A percentile compares a stretch with the other conserved stretches of the same genome.
phyloP scores from a whole-genome alignment of 805 yeast genomes.

The Wickerhamiella azymoides region DNA sequence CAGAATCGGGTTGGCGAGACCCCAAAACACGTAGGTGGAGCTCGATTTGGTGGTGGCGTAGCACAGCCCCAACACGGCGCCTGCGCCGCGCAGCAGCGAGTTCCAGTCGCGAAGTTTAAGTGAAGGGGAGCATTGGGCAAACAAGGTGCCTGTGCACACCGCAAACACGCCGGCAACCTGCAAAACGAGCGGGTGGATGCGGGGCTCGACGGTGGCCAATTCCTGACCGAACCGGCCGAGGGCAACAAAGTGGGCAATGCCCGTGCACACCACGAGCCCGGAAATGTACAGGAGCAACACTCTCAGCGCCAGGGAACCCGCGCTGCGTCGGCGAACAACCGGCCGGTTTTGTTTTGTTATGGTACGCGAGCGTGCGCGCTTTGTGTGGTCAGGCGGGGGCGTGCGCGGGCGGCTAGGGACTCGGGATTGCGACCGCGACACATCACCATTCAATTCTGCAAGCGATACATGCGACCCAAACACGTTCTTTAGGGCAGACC shows the following conservation, averaged over 20 bases:
- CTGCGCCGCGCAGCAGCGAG: conserved; percentile 27
- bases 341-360: conserved; percentile 2
- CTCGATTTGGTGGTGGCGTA: conserved; percentile 28
- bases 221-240: conserved; percentile 14
- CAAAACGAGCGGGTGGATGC: conserved; percentile 17
- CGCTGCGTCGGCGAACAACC: not conserved
- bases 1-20: conserved; percentile 27
- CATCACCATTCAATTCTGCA: conserved; percentile 26
- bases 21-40: conserved; percentile 25
- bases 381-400: not conserved
- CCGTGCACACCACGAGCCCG: conserved; percentile 23
- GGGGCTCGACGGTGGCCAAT: conserved; percentile 17
- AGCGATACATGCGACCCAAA: conserved; percentile 29
- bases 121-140: too few relatives aligned
- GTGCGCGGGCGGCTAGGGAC: conserved; percentile 2
- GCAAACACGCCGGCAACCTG: conserved; percentile 22
- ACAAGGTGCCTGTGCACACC: conserved; percentile 19
- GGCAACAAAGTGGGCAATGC: conserved; percentile 22
- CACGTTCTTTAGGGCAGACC: conserved; percentile 24
- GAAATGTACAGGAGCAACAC: conserved; percentile 16
- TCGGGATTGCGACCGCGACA: conserved; percentile 3
- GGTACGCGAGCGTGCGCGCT: conserved; percentile 3
- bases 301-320: conserved; percentile 11
- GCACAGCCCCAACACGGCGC: conserved; percentile 28
- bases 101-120: conserved; percentile 20